Percentiles rank a stretch among this genome's conserved stretches.
Evolutionary conservation across 2,329 filamentous ascomycete species (phyloP).

Genomic region (Penicillium crustosum): DNA sequence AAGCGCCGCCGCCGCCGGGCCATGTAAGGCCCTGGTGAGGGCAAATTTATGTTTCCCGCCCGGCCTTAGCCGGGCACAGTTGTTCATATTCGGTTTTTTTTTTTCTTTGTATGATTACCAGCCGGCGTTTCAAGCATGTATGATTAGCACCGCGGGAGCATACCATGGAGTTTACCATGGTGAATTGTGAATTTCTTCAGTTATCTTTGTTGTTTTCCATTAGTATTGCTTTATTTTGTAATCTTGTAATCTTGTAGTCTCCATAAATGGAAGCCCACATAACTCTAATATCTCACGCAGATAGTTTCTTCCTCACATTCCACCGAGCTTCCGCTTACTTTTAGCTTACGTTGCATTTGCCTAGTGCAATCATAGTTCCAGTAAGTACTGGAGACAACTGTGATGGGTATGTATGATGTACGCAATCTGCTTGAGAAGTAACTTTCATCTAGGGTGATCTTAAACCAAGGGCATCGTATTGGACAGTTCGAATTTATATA

Average conservation of each 20-base stretch:
- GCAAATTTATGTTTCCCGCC: not conserved
- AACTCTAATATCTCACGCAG: not conserved
- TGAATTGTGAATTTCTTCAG: not conserved
- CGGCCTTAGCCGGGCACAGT: not conserved
- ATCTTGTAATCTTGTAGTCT: not conserved
- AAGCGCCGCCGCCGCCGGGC: constrained; percentile 3
- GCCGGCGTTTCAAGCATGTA: constrained; percentile 7
- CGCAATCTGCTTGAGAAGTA: not conserved
- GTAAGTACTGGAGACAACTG: not conserved
- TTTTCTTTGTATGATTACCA: constrained; percentile 2
- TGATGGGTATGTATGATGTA: not conserved
- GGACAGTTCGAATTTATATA: not conserved
- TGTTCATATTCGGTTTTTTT: not conserved
- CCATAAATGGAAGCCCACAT: not conserved
- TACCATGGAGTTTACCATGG: constrained; percentile 7
- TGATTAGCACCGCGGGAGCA: constrained; percentile 6
- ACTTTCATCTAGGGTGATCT: not conserved
- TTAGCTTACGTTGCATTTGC: not conserved
- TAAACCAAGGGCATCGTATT: not conserved
- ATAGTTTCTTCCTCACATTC: not conserved
- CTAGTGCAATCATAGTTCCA: not conserved
- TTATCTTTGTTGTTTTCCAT: not conserved
- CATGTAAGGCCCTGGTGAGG: not conserved
- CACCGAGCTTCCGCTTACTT: not conserved
- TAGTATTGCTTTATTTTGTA: not conserved